Base-by-base conservation (phyloP, 345 rosid species). In the Reutealis trisperma region DNA sequence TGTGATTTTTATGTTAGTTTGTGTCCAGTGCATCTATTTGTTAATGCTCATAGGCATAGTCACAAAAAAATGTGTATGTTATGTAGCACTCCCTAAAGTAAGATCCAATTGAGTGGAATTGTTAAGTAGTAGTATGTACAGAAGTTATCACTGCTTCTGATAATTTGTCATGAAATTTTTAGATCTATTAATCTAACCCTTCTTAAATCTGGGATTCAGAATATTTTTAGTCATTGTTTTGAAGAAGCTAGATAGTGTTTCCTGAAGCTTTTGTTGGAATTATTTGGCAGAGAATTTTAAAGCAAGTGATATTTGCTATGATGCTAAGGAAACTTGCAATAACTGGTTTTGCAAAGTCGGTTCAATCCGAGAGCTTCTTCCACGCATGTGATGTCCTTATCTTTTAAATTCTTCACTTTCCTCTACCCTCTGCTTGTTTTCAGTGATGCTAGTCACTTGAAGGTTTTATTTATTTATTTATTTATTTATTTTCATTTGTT, bases 271-370 rank as follows among this genome's bases (percentile, higher is more conserved):
- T 68, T 67, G 78, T 32, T 79, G 19, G 47, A 30, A 79, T 70
- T 73, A 45, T 71, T 65, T 84, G 75, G 75, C 93, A 92, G 98
- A 86, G 77, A 86, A 85, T 80, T 92, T 91, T 71, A 84, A 78
- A 81, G 94, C 91, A 74, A 86, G 75, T 82, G 89, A 88, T 83
- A 83, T 91, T 37, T 81, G 88, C 75, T 62, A 76, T 22, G 95
- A 89, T 84, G 97, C 98, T 58, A 94, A 88, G 87, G 98, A 91
- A 87, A 92, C 94, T 62, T 94, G 94, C 88, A 72, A 91, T 80
- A 94, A 94, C 84, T 94, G 98, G 97, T 91, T 92, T 82, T 86
- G 83, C 88, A 94, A 94, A 89, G 88, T 92, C 73, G 90, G 96
- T 78, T 88, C 96, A 27, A 84, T 92, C 63, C 86, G 79, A 77